Evolutionary conservation across 495 filamentous ascomycete genomes (phyloP).

Genomic region (Aspergillus carlsbadensis): DNA sequence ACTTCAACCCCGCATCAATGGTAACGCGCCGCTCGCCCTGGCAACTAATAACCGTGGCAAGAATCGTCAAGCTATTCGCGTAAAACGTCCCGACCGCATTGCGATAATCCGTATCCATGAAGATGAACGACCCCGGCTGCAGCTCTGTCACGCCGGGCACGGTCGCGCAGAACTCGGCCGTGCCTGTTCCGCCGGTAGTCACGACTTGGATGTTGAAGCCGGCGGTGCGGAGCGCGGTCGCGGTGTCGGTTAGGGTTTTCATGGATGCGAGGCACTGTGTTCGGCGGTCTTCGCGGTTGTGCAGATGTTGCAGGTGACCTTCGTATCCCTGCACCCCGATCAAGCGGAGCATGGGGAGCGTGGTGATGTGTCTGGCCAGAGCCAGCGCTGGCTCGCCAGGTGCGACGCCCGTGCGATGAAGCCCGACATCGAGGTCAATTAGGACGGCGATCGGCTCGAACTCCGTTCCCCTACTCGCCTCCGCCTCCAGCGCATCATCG

Average conservation of each 20-base stretch:
- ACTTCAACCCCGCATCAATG: slow-evolving; percentile 37
- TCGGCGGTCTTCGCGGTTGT: too few relatives aligned
- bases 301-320: too few relatives aligned
- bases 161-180: slow-evolving; percentile 38
- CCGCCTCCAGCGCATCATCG: slow-evolving; percentile 25
- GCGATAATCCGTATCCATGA: slow-evolving; percentile 43
- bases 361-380: slow-evolving; percentile 27
- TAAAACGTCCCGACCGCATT: slow-evolving; percentile 40
- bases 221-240: slow-evolving; percentile 28
- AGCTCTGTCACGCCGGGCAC: slow-evolving; percentile 40
- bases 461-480: slow-evolving; percentile 14
- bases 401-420: slow-evolving; percentile 35
- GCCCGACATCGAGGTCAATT: slow-evolving; percentile 38
- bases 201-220: slow-evolving; percentile 36
- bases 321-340: slow-evolving; percentile 39
- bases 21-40: slow-evolving; percentile 34
- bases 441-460: slow-evolving; percentile 24
- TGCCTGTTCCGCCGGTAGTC: slow-evolving; percentile 37
- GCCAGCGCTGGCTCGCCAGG: slow-evolving; percentile 25
- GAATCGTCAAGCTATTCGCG: slow-evolving; percentile 33
- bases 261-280: too few relatives aligned
- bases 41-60: slow-evolving; percentile 37
- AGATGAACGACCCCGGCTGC: slow-evolving; percentile 43
- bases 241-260: background rate
- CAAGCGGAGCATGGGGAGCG: slow-evolving; percentile 25